phyloP scores from a whole-genome alignment of 192 early-diverging fungal genomes.

The Obelidium mucronatum region DNA sequence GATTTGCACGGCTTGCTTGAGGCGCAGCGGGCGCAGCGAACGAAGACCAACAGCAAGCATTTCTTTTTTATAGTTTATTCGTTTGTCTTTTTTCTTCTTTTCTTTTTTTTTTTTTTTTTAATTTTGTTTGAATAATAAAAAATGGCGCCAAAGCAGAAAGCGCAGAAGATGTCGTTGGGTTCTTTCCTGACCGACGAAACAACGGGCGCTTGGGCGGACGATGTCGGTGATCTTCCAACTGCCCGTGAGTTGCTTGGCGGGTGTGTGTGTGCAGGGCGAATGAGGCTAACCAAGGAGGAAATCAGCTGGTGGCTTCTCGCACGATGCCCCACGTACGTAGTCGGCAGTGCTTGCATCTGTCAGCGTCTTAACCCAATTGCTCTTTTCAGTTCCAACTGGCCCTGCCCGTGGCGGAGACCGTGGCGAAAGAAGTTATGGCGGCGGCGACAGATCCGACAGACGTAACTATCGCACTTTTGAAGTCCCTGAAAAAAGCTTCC shows the following conservation, averaged over 20 bases:
- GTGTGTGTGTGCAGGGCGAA: no score
- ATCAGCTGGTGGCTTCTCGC: conserved; percentile 1
- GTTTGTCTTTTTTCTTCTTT: conserved; percentile 6
- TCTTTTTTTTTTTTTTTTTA: conserved; percentile 6
- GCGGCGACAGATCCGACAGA: background rate
- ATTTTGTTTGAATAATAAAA: background rate
- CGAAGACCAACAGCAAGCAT: background rate
- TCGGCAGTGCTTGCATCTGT: background rate
- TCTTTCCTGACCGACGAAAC: conserved; percentile 77
- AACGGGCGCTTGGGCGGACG: conserved; percentile 86
- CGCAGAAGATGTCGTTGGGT: conserved; percentile 84
- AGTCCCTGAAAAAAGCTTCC: conserved; percentile 1
- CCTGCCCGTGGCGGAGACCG: conserved; percentile 13
- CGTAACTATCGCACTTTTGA: background rate
- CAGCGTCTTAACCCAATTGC: background rate
- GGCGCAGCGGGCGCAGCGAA: background rate
- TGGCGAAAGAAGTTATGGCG: background rate
- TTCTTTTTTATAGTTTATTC: background rate
- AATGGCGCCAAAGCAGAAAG: conserved; percentile 65
- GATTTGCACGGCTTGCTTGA: background rate
- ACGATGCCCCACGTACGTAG: conserved; percentile 16
- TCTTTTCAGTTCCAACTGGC: conserved; percentile 18
- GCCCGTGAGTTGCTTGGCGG: conserved; percentile 83
- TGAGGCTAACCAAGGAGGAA: no score
- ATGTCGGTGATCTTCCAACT: conserved; percentile 85